Conservation (phyloP, 1,139 yeast species). For the Saccharomyces hybrid region DNA sequence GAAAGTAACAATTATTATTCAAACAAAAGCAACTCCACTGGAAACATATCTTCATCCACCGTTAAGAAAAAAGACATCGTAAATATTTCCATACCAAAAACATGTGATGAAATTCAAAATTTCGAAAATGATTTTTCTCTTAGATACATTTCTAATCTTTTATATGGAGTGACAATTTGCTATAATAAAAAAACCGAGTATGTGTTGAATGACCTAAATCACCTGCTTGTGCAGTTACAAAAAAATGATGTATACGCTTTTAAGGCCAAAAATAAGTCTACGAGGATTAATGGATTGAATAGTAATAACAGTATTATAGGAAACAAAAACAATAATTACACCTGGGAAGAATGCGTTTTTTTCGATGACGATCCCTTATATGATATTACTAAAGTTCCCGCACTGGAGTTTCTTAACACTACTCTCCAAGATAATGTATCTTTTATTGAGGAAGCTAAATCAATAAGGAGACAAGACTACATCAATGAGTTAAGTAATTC, state of each 20-base stretch:
- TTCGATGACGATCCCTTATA: conserved; percentile 24
- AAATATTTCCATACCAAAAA: conserved; percentile 26
- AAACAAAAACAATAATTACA: not conserved
- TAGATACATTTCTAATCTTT: conserved; percentile 25
- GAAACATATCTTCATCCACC: not conserved
- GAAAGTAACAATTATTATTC: not conserved
- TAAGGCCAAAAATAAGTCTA: not conserved
- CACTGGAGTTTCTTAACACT: conserved; percentile 12
- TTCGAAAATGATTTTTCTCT: conserved; percentile 18
- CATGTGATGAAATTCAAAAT: conserved; percentile 23
- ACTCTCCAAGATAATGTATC: not conserved
- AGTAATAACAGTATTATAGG: conserved; percentile 2
- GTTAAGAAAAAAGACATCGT: conserved; percentile 27
- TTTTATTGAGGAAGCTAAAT: conserved; percentile 6
- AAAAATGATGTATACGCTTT: conserved; percentile 6
- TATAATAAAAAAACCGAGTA: conserved; percentile 28
- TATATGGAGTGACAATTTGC: conserved; percentile 30
- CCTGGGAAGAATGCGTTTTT: conserved; percentile 6
- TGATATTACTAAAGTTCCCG: conserved; percentile 17
- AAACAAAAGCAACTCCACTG: not conserved
- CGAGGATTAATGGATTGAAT: conserved; percentile 2
- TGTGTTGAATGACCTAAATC: conserved; percentile 23
- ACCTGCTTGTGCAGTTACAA: conserved; percentile 20
- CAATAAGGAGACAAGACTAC: conserved; percentile 25
- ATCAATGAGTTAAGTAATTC: conserved; percentile 18